Conservation (phyloP, 495 filamentous ascomycete species). For the Baudoinia panamericana region DNA sequence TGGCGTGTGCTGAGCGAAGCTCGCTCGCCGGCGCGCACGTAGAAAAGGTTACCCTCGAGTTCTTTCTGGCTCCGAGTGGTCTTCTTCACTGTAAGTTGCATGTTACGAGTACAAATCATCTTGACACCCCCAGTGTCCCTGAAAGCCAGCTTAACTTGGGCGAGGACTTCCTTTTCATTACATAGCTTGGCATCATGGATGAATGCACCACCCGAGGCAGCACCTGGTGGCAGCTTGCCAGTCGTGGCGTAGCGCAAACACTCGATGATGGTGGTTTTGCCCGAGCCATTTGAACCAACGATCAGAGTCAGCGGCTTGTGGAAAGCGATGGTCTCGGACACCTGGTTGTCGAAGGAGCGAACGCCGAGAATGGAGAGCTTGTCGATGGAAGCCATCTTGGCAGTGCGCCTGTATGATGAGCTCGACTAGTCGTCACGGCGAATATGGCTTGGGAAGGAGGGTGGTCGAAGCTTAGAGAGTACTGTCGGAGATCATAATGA, state of each 20-base stretch:
- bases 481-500: no score
- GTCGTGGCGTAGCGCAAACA: slow-evolving; percentile 98
- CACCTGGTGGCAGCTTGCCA: slow-evolving; percentile 85
- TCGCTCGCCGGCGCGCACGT: slow-evolving; percentile 69
- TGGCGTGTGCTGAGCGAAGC: slow-evolving; percentile 62
- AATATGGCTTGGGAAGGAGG: no score
- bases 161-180: slow-evolving; percentile 79
- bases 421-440: no score
- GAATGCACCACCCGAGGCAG: slow-evolving; percentile 76
- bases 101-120: slow-evolving; percentile 66
- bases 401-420: no score
- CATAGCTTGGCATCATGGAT: slow-evolving; percentile 90
- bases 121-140: slow-evolving; percentile 57
- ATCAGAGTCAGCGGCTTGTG: slow-evolving; percentile 84
- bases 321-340: slow-evolving; percentile 75
- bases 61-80: slow-evolving; percentile 57
- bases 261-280: slow-evolving; percentile 98
- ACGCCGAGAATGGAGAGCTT: slow-evolving; percentile 56
- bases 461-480: no score
- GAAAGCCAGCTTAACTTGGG: slow-evolving; percentile 84
- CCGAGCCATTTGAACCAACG: slow-evolving; percentile 91
- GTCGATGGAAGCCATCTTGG: slow-evolving; percentile 57
- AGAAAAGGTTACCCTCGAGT: slow-evolving; percentile 61
- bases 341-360: slow-evolving; percentile 75
- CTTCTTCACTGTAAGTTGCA: slow-evolving; percentile 82